Conservation (phyloP, 129 eudicot species). For the Flaveria bidentis region DNA sequence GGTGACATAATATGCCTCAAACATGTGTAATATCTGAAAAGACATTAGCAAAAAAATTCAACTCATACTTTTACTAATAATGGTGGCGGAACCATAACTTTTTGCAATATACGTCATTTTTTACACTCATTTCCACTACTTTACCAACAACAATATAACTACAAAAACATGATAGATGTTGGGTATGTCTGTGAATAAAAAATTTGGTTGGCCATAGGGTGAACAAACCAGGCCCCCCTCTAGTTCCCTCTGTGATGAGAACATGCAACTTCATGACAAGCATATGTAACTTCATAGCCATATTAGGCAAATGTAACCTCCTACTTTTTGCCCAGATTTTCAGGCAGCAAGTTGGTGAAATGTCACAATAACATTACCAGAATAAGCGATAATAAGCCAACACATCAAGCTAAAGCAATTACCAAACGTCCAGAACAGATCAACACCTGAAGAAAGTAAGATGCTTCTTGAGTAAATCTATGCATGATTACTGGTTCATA, state of each 20-base stretch:
- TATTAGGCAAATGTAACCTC: not conserved
- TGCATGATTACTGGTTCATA: no score
- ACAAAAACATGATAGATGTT: no score
- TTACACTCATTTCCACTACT: no score
- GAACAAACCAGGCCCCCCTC: no score
- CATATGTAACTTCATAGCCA: not conserved
- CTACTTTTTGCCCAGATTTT: not conserved
- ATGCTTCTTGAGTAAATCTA: no score
- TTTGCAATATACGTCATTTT: no score
- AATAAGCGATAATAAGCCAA: not conserved
- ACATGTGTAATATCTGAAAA: not conserved
- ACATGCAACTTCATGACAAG: not conserved
- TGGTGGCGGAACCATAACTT: no score
- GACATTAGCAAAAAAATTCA: not conserved
- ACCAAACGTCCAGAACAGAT: no score
- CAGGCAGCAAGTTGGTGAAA: constrained; percentile 2
- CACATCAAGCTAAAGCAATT: no score
- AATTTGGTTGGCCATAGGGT: no score
- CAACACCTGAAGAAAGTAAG: no score
- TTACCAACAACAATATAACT: no score
- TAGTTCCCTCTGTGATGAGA: not conserved
- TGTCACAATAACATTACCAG: not conserved
- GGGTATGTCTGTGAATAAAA: not conserved
- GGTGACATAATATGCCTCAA: not conserved
- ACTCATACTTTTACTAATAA: not conserved